These are phyloP conservation scores for Puccinia polysora DNA, from an alignment of 1,284 basidiomycete genomes.

Conservation along the genomic window DNA sequence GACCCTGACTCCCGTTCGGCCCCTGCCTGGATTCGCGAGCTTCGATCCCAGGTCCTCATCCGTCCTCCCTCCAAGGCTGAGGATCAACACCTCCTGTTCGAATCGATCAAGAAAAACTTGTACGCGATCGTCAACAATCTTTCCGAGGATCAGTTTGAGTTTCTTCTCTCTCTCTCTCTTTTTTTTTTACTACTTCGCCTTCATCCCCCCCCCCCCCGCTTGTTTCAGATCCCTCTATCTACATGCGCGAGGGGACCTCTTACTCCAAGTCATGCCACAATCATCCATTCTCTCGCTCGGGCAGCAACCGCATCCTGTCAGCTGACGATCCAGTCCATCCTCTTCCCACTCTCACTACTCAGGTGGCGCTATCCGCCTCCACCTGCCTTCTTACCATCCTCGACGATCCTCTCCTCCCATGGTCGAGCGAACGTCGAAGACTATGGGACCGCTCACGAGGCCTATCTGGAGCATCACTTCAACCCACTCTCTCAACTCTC, in stretches of 20 bases:
- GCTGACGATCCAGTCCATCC: not conserved
- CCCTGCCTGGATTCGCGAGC: constrained; percentile 1
- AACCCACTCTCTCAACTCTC: constrained; percentile 1
- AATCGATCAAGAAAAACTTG: constrained; percentile 14
- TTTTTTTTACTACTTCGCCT: too few species aligned
- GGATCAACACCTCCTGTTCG: not conserved
- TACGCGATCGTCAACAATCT: constrained; percentile 9
- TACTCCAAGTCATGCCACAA: too few species aligned
- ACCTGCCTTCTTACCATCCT: constrained; percentile 26
- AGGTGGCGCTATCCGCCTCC: constrained; percentile 33
- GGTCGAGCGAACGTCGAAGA: not conserved
- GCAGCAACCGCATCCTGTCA: not conserved
- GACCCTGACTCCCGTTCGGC: constrained; percentile 1
- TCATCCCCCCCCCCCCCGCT: not conserved
- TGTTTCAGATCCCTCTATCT: not conserved
- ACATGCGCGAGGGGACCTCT: too few species aligned
- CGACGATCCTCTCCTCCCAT: not conserved
- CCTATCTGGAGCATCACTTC: constrained; percentile 11
- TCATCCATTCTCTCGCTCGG: too few species aligned
- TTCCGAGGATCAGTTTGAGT: constrained; percentile 36
- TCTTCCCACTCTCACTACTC: not conserved
- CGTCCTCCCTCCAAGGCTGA: not conserved
- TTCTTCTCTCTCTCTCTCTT: not conserved
- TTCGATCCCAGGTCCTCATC: constrained; percentile 2
- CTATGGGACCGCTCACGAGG: not conserved